Conservation (phyloP, 225 moss, liverwort and hornwort genomes). For the Pseudoscleropodium purum region DNA sequence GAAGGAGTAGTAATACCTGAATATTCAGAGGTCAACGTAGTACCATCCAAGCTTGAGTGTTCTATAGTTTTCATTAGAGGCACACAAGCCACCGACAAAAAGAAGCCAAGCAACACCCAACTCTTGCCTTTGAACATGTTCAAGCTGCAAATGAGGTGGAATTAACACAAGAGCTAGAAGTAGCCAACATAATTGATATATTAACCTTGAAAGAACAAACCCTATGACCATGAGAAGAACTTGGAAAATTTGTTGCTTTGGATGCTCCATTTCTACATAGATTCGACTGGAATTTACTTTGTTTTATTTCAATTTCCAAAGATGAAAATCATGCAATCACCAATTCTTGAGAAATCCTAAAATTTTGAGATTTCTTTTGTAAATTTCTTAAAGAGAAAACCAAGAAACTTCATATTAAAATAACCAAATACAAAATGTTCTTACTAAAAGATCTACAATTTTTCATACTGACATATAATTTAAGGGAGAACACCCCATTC, state of each 20-base stretch:
- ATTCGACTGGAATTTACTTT: neutral
- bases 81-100: neutral
- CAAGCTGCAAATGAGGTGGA: neutral
- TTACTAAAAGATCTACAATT: neutral
- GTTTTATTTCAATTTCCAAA: neutral
- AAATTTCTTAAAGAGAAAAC: neutral
- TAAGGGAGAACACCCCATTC: neutral
- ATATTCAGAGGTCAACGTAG: neutral
- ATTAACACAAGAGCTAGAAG: neutral
- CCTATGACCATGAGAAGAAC: neutral
- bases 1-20: too few relatives aligned
- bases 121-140: neutral
- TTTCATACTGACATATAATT: neutral
- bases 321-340: neutral
- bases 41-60: neutral
- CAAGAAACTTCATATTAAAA: neutral
- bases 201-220: accelerated
- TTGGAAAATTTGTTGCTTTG: neutral
- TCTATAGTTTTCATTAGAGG: neutral
- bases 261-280: neutral
- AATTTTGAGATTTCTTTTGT: neutral
- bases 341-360: neutral
- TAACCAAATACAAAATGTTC: neutral
- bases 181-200: accelerated
- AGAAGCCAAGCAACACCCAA: neutral